phyloP scores from a whole-genome alignment of 306 rosid species.

The Cicer yamashitae region DNA sequence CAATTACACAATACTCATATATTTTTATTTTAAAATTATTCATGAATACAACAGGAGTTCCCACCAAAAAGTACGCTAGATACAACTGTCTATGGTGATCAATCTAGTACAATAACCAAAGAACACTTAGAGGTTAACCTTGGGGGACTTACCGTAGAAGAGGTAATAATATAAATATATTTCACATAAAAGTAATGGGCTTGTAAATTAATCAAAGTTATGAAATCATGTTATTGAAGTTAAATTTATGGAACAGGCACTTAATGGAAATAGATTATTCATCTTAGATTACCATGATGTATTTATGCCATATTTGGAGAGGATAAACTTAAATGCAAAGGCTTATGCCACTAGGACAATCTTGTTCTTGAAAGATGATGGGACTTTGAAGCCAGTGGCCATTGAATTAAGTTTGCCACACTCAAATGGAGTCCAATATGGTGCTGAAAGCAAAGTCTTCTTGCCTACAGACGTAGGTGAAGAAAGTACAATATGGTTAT shows the following conservation, averaged over 20 bases:
- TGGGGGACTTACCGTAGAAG: conserved; percentile 56
- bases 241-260: conserved; percentile 57
- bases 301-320: conserved; percentile 62
- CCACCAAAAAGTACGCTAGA: conserved; percentile 72
- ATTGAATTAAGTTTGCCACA: conserved; percentile 72
- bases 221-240: conserved; percentile 5
- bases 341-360: conserved; percentile 72
- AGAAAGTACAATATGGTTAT: conserved; percentile 63
- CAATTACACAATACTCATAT: background rate
- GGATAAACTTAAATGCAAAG: conserved; percentile 55
- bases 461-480: conserved; percentile 64
- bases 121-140: conserved; percentile 51
- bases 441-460: conserved; percentile 57
- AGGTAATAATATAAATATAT: conserved; percentile 48
- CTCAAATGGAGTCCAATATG: conserved; percentile 62
- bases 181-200: background rate
- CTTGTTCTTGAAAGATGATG: conserved; percentile 65
- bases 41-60: conserved; percentile 55
- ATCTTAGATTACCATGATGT: conserved; percentile 75
- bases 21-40: background rate
- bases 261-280: conserved; percentile 59
- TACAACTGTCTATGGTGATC: conserved; percentile 61
- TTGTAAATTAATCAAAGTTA: background rate
- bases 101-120: conserved; percentile 57
- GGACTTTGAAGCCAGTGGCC: conserved; percentile 73